A percentile compares a stretch with the other conserved stretches of the same genome.
These are phyloP conservation scores for Phytophthora vignae DNA, from an alignment of 352 stramenopile genomes.

Conservation along the genomic window DNA sequence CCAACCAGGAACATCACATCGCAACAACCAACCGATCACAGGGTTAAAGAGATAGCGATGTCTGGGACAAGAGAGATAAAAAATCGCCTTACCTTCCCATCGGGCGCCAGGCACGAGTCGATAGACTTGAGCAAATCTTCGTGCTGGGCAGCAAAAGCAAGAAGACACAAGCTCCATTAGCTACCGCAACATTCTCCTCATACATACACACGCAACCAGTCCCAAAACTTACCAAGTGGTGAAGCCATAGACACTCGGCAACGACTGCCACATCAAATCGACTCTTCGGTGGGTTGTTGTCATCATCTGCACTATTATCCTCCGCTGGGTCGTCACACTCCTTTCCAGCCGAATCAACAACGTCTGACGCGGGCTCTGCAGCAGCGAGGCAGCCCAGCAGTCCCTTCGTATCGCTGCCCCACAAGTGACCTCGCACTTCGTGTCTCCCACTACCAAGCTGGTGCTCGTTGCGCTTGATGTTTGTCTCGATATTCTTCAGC, in stretches of 20 bases:
- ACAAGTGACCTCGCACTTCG: constrained; percentile 51
- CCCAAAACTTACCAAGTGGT: constrained; percentile 42
- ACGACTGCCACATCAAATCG: constrained; percentile 56
- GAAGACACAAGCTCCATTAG: not conserved
- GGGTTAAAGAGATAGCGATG: constrained; percentile 19
- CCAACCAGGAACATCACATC: not conserved
- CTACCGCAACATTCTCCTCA: not conserved
- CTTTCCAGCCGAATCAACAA: not conserved
- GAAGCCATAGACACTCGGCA: constrained; percentile 63
- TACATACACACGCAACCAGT: not conserved
- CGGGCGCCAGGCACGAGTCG: constrained; percentile 36
- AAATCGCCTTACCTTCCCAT: constrained; percentile 37
- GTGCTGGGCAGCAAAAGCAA: constrained; percentile 29
- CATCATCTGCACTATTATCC: not conserved
- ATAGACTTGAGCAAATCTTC: constrained; percentile 57
- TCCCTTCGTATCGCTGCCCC: constrained; percentile 36
- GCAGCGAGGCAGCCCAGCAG: constrained; percentile 33
- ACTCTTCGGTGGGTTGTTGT: not conserved
- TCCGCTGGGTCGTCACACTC: not conserved
- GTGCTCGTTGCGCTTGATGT: constrained; percentile 49
- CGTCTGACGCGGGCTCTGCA: not conserved
- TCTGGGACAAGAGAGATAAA: not conserved
- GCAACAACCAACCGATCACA: constrained; percentile 5
- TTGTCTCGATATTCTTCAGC: constrained; percentile 52
- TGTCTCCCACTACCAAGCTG: constrained; percentile 37